Base-by-base conservation (phyloP, 2,329 filamentous ascomycete species). In the Canariomyces notabilis region DNA sequence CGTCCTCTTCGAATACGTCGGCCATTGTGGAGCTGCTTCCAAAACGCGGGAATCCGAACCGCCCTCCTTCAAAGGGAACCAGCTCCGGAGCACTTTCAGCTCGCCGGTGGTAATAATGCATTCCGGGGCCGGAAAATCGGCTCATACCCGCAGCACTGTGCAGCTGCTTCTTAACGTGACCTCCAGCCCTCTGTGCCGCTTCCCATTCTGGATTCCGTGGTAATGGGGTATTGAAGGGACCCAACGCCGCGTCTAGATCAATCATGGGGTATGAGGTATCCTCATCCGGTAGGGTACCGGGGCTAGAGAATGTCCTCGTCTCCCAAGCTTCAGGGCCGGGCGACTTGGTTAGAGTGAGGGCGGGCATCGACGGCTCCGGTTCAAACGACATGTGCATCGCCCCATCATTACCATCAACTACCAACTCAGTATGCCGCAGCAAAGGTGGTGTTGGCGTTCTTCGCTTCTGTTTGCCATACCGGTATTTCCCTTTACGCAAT, bases 181-280 rank as follows among this genome's bases (percentile, higher is more conserved):
- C 73, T 6, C 76, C 75, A 1, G 74, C 74, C 48, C 72, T 72
- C 54, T 85, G 80, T 6, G 81, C 82, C 2, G 80, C 79, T 51
- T 85, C 81, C 75, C 83, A 85, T 49, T 83, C 80, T 2, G 77
- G 70, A 48, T 82, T 82, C 9, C 73, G 73, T 23, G 71, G 72
- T 2, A 82, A 70, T 20, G 87, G 86, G 0, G 89, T 95, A 59
- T 94, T 93, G 66, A 95, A 95, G 0, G 91, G 89, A 2, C 89
- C 90, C 1, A 97, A 75, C 20, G 91, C 93, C 15, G 90, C 91
- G 67, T 98, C 93, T 34, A 98, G 72, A 64, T 98, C 93, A 53
- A 98, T 94, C 64, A 96, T 85, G 6, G 87, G 83, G 59, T 82
- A 87, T 42, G 83, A 76, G 3, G 78, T 64, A 49, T 94, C 87